phyloP scores from a whole-genome alignment of 371 early-diverging fungal species.

The Mortierella sp. region DNA sequence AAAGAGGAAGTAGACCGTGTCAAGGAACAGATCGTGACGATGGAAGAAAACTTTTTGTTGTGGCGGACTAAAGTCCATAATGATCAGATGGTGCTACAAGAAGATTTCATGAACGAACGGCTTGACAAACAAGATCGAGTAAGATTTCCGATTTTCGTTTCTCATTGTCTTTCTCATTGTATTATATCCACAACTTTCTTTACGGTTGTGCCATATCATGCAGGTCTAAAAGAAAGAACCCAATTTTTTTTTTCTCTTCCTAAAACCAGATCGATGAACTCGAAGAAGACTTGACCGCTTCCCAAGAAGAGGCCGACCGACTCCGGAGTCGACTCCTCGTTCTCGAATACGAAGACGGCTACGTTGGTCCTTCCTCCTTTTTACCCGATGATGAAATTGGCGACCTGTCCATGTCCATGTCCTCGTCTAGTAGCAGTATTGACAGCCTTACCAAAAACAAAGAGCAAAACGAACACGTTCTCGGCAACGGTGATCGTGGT shows the following conservation, averaged over 20 bases:
- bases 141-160: no score
- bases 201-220: no score
- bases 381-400: background rate
- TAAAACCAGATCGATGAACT: conserved; percentile 34
- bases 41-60: conserved; percentile 48
- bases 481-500: background rate
- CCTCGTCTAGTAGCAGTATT: background rate
- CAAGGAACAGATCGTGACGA: conserved; percentile 28
- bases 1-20: conserved; percentile 24
- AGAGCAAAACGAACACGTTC: no score
- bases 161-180: background rate
- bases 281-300: conserved; percentile 18
- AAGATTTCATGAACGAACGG: conserved; percentile 32
- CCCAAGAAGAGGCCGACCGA: conserved; percentile 34
- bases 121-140: conserved; percentile 41
- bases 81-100: conserved; percentile 36
- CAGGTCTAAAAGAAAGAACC: background rate
- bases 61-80: conserved; percentile 46
- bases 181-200: no score
- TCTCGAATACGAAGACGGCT: conserved; percentile 49
- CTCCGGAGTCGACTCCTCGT: conserved; percentile 33
- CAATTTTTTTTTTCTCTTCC: background rate
- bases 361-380: conserved; percentile 24
- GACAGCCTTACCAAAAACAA: background rate
- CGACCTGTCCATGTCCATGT: background rate